Evolutionary conservation across 2,329 filamentous ascomycete genomes (phyloP).

Genomic region (Scleromitrula shiraiana): DNA sequence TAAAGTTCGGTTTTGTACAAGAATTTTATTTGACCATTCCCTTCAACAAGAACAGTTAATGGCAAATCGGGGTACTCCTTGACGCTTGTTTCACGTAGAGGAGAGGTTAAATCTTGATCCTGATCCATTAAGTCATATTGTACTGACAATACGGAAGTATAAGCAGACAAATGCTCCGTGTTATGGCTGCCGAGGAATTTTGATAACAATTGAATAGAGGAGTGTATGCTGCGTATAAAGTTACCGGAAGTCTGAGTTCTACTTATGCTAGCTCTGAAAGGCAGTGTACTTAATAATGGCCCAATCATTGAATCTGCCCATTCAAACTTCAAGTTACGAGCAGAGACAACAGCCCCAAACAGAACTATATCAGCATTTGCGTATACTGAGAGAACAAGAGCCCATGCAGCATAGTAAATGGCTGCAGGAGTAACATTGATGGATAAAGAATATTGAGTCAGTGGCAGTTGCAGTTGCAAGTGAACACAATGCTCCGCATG

Average conservation of each 20-base stretch:
- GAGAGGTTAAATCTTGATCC: too few relatives aligned
- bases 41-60: too few relatives aligned
- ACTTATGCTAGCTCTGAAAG: not conserved
- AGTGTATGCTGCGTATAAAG: not conserved
- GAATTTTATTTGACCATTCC: too few relatives aligned
- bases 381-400: conserved; percentile 27
- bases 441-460: not conserved
- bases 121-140: too few relatives aligned
- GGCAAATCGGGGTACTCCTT: too few relatives aligned
- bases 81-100: too few relatives aligned
- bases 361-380: conserved; percentile 27
- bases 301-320: conserved; percentile 28
- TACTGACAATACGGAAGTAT: too few relatives aligned
- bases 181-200: not conserved
- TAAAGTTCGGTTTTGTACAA: too few relatives aligned
- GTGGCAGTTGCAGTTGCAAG: not conserved
- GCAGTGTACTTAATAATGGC: conserved; percentile 15
- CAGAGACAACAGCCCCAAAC: conserved; percentile 32
- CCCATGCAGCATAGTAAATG: conserved; percentile 32
- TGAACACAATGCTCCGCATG: not conserved
- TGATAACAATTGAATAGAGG: not conserved
- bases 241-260: not conserved
- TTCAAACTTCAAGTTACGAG: conserved; percentile 29
- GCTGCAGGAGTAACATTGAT: conserved; percentile 1
- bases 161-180: not conserved